These are phyloP conservation scores for Paxillus involutus DNA, from an alignment of 768 basidiomycete species.

Conservation along the genomic window DNA sequence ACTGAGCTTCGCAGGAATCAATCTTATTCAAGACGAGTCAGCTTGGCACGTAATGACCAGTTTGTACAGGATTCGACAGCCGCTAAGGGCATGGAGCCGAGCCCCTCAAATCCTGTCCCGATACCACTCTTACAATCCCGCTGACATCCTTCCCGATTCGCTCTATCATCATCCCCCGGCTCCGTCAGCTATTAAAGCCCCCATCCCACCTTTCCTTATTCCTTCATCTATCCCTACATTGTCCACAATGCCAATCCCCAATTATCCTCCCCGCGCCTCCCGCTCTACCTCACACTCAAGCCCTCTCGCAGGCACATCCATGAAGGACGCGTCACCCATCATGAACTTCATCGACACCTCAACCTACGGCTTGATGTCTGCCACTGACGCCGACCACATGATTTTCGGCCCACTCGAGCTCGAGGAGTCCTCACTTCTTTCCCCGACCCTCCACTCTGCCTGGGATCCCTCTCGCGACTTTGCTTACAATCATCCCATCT, in stretches of 20 bases:
- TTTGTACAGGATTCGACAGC: constrained; percentile 35
- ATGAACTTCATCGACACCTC: constrained; percentile 45
- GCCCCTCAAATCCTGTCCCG: constrained; percentile 42
- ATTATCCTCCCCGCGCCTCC: constrained; percentile 36
- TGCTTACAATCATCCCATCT: constrained; percentile 38
- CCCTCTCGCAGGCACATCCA: constrained; percentile 20
- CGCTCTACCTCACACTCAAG: constrained; percentile 16
- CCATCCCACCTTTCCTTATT: constrained; percentile 14
- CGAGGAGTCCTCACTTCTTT: constrained; percentile 29
- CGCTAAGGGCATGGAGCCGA: constrained; percentile 34
- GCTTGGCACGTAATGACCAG: constrained; percentile 34
- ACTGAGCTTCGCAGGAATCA: constrained; percentile 14
- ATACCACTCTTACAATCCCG: constrained; percentile 26
- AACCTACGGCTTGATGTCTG: constrained; percentile 36
- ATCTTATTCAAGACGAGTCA: constrained; percentile 43
- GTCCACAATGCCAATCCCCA: constrained; percentile 42
- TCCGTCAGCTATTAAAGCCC: constrained; percentile 40
- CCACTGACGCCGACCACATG: constrained; percentile 31
- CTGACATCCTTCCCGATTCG: constrained; percentile 32
- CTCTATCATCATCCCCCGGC: constrained; percentile 26
- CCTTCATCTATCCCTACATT: constrained; percentile 25
- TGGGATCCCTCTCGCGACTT: constrained; percentile 34
- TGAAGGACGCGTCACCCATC: constrained; percentile 24
- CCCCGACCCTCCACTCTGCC: constrained; percentile 8
- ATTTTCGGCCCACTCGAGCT: constrained; percentile 36